A percentile compares a stretch with the other conserved stretches of the same genome.
Evolutionary conservation across 2,329 filamentous ascomycete species (phyloP).

Genomic region (Penicillium sp.): DNA sequence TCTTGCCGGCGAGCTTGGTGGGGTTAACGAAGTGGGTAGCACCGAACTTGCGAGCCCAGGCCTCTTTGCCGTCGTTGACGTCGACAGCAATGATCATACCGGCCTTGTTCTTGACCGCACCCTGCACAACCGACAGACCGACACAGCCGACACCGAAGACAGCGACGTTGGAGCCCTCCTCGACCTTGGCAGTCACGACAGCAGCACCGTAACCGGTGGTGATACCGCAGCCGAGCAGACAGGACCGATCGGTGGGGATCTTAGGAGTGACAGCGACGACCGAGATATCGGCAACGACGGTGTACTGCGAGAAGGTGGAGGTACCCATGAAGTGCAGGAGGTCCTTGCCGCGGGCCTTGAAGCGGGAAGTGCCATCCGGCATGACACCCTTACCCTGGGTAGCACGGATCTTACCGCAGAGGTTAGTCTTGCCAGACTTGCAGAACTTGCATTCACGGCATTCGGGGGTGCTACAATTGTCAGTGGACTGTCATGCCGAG

Average conservation of each 20-base stretch:
- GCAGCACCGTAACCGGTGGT: constrained; percentile 97
- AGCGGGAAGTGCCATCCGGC: constrained; percentile 91
- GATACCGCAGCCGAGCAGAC: constrained; percentile 93
- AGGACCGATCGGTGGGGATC: constrained; percentile 91
- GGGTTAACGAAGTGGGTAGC: constrained; percentile 97
- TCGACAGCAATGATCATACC: constrained; percentile 56
- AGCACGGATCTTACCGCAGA: constrained; percentile 95
- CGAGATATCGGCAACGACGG: constrained; percentile 95
- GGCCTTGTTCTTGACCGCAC: constrained; percentile 75
- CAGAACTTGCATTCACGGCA: constrained; percentile 99
- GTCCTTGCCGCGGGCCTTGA: constrained; percentile 89
- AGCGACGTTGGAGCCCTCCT: constrained; percentile 80
- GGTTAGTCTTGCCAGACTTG: constrained; percentile 97
- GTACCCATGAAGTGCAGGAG: constrained; percentile 99
- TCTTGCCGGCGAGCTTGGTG: constrained; percentile 62
- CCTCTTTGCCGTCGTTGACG: constrained; percentile 82
- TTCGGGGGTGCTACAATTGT: constrained; percentile 70
- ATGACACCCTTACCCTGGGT: constrained; percentile 94
- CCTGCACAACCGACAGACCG: constrained; percentile 88
- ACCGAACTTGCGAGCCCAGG: constrained; percentile 87
- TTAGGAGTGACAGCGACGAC: constrained; percentile 86
- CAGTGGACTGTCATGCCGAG: not conserved
- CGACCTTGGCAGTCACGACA: constrained; percentile 81
- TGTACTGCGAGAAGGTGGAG: constrained; percentile 97
- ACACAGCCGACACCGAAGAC: constrained; percentile 95